These are phyloP conservation scores for Geotrichum ghanense DNA, from an alignment of 805 yeast genomes.

Conservation along the genomic window DNA sequence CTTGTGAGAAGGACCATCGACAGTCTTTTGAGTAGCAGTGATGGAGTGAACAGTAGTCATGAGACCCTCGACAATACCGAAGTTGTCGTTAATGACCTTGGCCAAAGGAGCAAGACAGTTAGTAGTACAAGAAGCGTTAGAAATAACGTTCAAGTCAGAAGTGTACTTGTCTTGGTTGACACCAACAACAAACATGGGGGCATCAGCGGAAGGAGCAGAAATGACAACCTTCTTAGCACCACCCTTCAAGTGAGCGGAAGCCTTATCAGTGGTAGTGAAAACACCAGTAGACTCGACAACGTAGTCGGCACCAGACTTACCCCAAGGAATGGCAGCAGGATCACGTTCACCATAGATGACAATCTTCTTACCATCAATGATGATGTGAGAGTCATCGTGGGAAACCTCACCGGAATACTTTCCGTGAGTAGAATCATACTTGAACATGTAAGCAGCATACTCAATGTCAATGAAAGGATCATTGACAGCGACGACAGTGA, in stretches of 20 bases:
- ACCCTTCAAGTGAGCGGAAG: slow-evolving; percentile 72
- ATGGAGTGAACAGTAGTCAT: slow-evolving; percentile 96
- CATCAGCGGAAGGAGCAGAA: slow-evolving; percentile 89
- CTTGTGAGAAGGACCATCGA: slow-evolving; percentile 94
- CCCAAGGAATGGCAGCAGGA: slow-evolving; percentile 87
- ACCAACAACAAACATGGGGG: slow-evolving; percentile 92
- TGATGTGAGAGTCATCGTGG: slow-evolving; percentile 38
- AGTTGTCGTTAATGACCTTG: slow-evolving; percentile 74
- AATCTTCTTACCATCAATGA: slow-evolving; percentile 60
- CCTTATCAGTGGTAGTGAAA: slow-evolving; percentile 73
- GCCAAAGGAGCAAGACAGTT: slow-evolving; percentile 93
- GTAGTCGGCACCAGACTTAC: slow-evolving; percentile 65
- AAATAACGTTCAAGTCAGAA: slow-evolving; percentile 61
- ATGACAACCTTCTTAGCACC: slow-evolving; percentile 94
- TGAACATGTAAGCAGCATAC: slow-evolving; percentile 91
- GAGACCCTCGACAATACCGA: slow-evolving; percentile 83
- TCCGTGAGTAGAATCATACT: slow-evolving; percentile 92
- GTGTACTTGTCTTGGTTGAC: slow-evolving; percentile 76
- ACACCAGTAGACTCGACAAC: slow-evolving; percentile 94
- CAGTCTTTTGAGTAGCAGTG: slow-evolving; percentile 94
- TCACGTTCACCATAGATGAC: slow-evolving; percentile 69
- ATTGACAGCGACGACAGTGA: slow-evolving; percentile 78
- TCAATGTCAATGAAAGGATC: slow-evolving; percentile 86
- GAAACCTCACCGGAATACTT: slow-evolving; percentile 65
- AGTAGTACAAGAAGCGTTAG: slow-evolving; percentile 94